phyloP scores from a whole-genome alignment of 495 filamentous ascomycete species.

The Endocarpon pusillum region DNA sequence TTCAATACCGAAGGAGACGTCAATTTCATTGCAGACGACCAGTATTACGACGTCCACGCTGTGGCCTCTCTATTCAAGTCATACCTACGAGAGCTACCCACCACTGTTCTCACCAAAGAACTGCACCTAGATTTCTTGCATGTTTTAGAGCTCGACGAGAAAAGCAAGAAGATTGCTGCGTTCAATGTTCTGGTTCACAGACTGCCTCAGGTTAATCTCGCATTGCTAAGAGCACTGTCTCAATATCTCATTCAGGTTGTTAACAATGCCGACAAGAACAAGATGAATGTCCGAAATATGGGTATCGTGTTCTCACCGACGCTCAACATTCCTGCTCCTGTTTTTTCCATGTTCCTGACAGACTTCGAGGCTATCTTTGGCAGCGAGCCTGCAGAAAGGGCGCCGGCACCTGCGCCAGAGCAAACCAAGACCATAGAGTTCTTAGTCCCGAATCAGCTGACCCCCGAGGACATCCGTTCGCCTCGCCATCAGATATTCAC shows the following conservation, averaged over 20 bases:
- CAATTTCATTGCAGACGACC: conserved; percentile 64
- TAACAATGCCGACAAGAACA: conserved; percentile 78
- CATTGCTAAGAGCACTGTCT: conserved; percentile 66
- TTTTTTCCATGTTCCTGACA: conserved; percentile 85
- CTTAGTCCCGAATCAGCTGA: conserved; percentile 23
- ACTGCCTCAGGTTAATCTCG: conserved; percentile 63
- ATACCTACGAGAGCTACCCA: conserved; percentile 83
- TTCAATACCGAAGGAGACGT: conserved; percentile 93
- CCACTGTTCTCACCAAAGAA: conserved; percentile 77
- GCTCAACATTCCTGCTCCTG: conserved; percentile 86
- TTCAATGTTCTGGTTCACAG: conserved; percentile 71
- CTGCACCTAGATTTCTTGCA: conserved; percentile 77
- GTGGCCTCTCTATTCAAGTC: conserved; percentile 88
- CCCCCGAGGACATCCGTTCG: conserved; percentile 44
- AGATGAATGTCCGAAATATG: conserved; percentile 96
- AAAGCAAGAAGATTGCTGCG: conserved; percentile 60
- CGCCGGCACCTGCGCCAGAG: conserved; percentile 13
- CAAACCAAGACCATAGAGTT: conserved; percentile 21
- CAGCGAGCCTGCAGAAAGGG: conserved; percentile 40
- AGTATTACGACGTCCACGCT: conserved; percentile 90
- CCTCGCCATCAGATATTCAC: conserved; percentile 54
- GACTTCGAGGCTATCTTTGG: conserved; percentile 80
- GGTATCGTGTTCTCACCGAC: conserved; percentile 98
- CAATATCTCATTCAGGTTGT: conserved; percentile 78
- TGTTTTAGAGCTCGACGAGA: conserved; percentile 51